Conservation (phyloP, 139 green algal species). For the Tetradesmus lagerheimii region DNA sequence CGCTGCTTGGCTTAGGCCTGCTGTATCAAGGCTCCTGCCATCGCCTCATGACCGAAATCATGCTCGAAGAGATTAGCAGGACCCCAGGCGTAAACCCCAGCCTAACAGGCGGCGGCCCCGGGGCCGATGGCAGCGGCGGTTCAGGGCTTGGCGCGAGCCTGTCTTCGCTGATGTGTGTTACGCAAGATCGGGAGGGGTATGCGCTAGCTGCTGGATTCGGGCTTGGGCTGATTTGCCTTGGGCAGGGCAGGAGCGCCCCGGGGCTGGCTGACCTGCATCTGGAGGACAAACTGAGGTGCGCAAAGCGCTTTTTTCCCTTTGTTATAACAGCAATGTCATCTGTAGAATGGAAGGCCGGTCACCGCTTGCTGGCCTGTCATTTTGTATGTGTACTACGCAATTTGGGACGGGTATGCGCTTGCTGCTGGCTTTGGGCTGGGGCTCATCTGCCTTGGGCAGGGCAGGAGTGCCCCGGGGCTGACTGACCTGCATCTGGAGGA, state of each 20-base stretch:
- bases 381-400: constrained; percentile 24
- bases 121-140: background rate
- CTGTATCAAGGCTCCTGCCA: constrained; percentile 91
- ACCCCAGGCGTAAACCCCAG: constrained; percentile 60
- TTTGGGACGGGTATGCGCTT: constrained; percentile 91
- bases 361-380: too few species aligned
- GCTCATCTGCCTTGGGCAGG: constrained; percentile 87
- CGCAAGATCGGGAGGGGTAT: constrained; percentile 84
- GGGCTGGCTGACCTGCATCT: constrained; percentile 87
- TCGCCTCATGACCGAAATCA: constrained; percentile 87
- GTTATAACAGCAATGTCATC: too few species aligned
- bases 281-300: constrained; percentile 77
- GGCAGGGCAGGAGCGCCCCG: constrained; percentile 69
- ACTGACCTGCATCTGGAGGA: constrained; percentile 87
- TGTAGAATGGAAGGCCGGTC: too few species aligned
- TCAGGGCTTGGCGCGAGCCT: constrained; percentile 13
- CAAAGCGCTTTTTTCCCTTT: background rate
- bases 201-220: constrained; percentile 91
- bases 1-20: constrained; percentile 90
- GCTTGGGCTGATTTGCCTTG: constrained; percentile 92
- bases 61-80: constrained; percentile 92
- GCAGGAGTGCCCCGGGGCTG: constrained; percentile 71
- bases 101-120: background rate
- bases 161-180: constrained; percentile 34
- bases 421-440: constrained; percentile 93